Conservation (phyloP, 257 asterid genomes). For the Capsicum baccatum region DNA sequence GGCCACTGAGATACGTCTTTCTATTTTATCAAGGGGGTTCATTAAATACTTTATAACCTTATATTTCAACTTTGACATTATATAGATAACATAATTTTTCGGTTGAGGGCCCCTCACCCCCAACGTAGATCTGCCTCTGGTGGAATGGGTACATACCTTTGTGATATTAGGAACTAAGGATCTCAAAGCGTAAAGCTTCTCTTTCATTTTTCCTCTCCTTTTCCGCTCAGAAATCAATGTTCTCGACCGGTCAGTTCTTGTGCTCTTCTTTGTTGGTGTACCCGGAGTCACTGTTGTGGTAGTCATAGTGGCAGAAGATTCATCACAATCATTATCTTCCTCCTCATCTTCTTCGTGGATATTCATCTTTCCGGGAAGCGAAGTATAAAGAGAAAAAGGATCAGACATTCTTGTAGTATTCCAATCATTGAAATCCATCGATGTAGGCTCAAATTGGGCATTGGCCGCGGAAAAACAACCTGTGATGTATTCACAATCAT, state of each 20-base stretch:
- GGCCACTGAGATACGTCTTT: too few species aligned
- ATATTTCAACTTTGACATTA: too few species aligned
- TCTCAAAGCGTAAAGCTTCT: conserved; percentile 75
- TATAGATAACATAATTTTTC: too few species aligned
- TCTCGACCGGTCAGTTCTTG: conserved; percentile 60
- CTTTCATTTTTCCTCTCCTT: conserved; percentile 92
- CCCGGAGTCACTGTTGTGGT: conserved; percentile 26
- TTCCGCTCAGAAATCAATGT: conserved; percentile 71
- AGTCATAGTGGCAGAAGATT: background rate
- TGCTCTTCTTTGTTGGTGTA: conserved; percentile 31
- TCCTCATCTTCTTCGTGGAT: conserved; percentile 17
- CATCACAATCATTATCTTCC: conserved; percentile 38
- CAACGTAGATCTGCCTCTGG: too few species aligned
- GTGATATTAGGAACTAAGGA: conserved; percentile 85
- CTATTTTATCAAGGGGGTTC: too few species aligned
- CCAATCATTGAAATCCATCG: conserved; percentile 15
- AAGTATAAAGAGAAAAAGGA: background rate
- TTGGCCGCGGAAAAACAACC: conserved; percentile 24
- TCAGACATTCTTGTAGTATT: conserved; percentile 23
- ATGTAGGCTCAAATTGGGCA: conserved; percentile 25
- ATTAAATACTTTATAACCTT: too few species aligned
- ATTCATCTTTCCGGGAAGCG: background rate
- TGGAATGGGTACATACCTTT: conserved; percentile 29
- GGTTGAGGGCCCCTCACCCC: too few species aligned
- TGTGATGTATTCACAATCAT: conserved; percentile 33